Base-by-base conservation (phyloP, 768 basidiomycete genomes). In the Tricholoma flavovirens region DNA sequence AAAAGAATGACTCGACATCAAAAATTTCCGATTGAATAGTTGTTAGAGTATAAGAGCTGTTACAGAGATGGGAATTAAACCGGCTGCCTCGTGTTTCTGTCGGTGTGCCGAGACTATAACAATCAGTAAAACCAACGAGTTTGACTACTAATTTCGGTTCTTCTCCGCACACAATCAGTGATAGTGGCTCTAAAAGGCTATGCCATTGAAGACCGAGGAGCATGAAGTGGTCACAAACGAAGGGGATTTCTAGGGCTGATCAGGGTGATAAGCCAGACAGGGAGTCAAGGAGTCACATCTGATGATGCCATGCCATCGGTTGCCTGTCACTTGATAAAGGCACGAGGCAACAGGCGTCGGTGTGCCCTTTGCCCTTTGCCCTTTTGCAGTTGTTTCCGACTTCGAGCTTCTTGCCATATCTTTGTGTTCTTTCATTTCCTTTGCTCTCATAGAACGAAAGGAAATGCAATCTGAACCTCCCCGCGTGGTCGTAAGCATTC, bases 51-150 rank as follows among this genome's bases (percentile, higher is more conserved):
- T 69, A 68, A 62, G 56, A 53, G 46, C 46, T 49, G 45, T 49
- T 30, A 49, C 46, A 63, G 56, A 65, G 68, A 66, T 69, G 71
- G 69, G 71, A 70, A 71, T 59, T 68, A 69, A 69, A 67, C 65
- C 62, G 67, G 65, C 56, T 53, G 74, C 74, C 75, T 75, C 75
- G 75, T 75, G 75, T 70, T 67, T 61, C 64, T 67, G 61, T 63
- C 67, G 64, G 65, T 51, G 61, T 69, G 68, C 72, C 71, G 69
- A 67, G 63, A 11, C 63, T 65, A 68, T 65, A 65, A 63, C 62
- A 70, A 59, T 63, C 65, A 65, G 65, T 65, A 58, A 56, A 63
- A 64, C 60, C 60, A 61, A 60, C 58, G 60, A 61, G 57, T 57
- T 49, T 59, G 56, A 54, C 59, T 59, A 53, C 57, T 59, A 60